Percentiles rank a stretch among this genome's conserved stretches.
Conservation (phyloP, 2,329 filamentous ascomycete species). For the Helotiales sp. region DNA sequence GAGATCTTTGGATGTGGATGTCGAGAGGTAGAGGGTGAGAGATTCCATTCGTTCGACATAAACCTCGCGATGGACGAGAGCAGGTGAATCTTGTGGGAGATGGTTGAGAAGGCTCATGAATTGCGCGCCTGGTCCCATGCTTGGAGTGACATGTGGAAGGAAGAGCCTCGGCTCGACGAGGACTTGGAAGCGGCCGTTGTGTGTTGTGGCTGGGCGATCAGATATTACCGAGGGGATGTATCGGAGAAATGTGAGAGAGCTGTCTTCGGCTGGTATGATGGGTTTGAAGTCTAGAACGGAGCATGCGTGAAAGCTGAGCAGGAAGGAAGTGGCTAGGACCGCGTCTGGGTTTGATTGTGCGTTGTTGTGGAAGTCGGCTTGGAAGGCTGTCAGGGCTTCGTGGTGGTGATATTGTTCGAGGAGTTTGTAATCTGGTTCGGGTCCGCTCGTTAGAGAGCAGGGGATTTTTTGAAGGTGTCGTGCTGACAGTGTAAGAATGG, state of each 20-base stretch:
- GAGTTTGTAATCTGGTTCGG: constrained; percentile 15
- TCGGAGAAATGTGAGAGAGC: constrained; percentile 28
- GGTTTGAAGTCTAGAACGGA: constrained; percentile 25
- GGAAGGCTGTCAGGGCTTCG: constrained; percentile 26
- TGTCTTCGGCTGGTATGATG: constrained; percentile 19
- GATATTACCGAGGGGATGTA: constrained; percentile 27
- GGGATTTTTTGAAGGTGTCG: constrained; percentile 20
- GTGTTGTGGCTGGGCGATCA: constrained; percentile 3
- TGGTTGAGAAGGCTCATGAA: constrained; percentile 18
- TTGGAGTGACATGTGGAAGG: constrained; percentile 14
- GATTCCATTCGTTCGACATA: constrained; percentile 23
- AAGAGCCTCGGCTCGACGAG: constrained; percentile 22
- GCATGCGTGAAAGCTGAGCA: constrained; percentile 29
- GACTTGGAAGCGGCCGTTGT: constrained; percentile 14
- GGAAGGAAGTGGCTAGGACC: constrained; percentile 29
- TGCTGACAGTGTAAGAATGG: constrained; percentile 27
- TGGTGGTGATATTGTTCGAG: constrained; percentile 27
- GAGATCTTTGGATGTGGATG: constrained; percentile 11
- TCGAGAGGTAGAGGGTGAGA: constrained; percentile 22
- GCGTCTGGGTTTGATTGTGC: constrained; percentile 25
- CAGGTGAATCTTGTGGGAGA: neutral
- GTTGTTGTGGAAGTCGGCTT: constrained; percentile 16
- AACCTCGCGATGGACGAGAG: constrained; percentile 11
- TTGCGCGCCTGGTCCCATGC: constrained; percentile 22
- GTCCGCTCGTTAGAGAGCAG: neutral